These are phyloP conservation scores for Tricholoma furcatifolium DNA, from an alignment of 768 basidiomycete genomes.

Conservation along the genomic window DNA sequence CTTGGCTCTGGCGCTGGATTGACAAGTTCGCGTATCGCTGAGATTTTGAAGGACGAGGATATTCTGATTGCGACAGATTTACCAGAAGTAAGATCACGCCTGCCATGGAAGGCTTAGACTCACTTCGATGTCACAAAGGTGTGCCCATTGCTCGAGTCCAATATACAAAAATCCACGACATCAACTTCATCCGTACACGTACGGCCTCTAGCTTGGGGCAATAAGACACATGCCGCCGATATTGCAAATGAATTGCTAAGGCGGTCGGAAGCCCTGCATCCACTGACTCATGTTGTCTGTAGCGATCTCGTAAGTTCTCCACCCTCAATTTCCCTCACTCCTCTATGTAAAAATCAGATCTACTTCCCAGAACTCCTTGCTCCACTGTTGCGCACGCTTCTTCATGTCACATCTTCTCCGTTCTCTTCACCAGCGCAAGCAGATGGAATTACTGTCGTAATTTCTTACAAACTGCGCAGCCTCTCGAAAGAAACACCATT, in stretches of 20 bases:
- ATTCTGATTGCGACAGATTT: slow-evolving; percentile 70
- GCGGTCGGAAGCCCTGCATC: slow-evolving; percentile 1
- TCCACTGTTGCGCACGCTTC: slow-evolving; percentile 70
- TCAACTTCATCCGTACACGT: slow-evolving; percentile 36
- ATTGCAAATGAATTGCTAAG: slow-evolving; percentile 40
- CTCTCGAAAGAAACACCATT: slow-evolving; percentile 71
- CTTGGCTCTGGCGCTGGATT: slow-evolving; percentile 79
- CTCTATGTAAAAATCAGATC: slow-evolving; percentile 45
- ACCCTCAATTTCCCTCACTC: neutral
- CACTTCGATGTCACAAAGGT: slow-evolving; percentile 30
- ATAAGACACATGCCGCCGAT: slow-evolving; percentile 34
- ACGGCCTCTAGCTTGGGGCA: slow-evolving; percentile 73
- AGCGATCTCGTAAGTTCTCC: slow-evolving; percentile 72
- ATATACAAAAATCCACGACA: slow-evolving; percentile 24
- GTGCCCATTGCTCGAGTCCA: slow-evolving; percentile 42
- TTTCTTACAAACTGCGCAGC: slow-evolving; percentile 79
- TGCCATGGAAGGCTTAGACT: neutral
- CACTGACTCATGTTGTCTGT: slow-evolving; percentile 69
- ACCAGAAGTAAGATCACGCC: slow-evolving; percentile 53
- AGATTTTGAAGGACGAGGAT: slow-evolving; percentile 39
- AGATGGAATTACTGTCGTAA: slow-evolving; percentile 41
- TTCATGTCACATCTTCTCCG: slow-evolving; percentile 64
- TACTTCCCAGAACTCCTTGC: slow-evolving; percentile 85
- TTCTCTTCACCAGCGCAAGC: slow-evolving; percentile 24
- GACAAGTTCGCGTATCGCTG: slow-evolving; percentile 45